Conservation (phyloP, 805 yeast species). For the Torulaspora quercuum region DNA sequence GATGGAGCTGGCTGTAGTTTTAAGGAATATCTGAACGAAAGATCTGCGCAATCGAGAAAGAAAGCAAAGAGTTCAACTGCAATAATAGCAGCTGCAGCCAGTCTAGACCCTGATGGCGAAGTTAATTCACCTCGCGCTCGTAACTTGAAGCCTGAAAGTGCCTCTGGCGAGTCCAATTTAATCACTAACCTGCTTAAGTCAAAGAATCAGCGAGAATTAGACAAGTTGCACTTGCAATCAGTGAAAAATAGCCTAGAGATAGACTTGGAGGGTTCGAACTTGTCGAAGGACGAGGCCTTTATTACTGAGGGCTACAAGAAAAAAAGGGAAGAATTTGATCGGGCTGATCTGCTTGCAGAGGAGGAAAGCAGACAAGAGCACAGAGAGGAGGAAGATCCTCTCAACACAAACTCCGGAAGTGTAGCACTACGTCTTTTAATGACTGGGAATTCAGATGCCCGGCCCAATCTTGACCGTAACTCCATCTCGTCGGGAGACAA, state of each 20-base stretch:
- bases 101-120: no score
- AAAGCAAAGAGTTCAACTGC: slow-evolving; percentile 8
- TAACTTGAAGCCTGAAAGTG: no score
- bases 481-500: neutral
- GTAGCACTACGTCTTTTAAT: slow-evolving; percentile 11
- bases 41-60: slow-evolving; percentile 16
- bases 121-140: neutral
- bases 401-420: slow-evolving; percentile 4
- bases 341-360: slow-evolving; percentile 14
- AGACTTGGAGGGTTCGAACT: slow-evolving; percentile 40
- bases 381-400: neutral
- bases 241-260: slow-evolving; percentile 39
- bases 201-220: slow-evolving; percentile 44
- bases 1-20: slow-evolving; percentile 47
- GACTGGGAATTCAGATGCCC: neutral
- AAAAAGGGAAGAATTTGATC: slow-evolving; percentile 36
- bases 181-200: slow-evolving; percentile 44
- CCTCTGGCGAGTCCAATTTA: slow-evolving; percentile 29
- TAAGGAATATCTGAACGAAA: slow-evolving; percentile 30
- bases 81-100: slow-evolving; percentile 9
- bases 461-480: neutral
- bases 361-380: slow-evolving; percentile 8
- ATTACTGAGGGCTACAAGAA: slow-evolving; percentile 47
- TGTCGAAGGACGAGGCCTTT: slow-evolving; percentile 43
- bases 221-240: slow-evolving; percentile 41